These are phyloP conservation scores for Boletus reticulatus DNA, from an alignment of 768 basidiomycete species.

Conservation along the genomic window DNA sequence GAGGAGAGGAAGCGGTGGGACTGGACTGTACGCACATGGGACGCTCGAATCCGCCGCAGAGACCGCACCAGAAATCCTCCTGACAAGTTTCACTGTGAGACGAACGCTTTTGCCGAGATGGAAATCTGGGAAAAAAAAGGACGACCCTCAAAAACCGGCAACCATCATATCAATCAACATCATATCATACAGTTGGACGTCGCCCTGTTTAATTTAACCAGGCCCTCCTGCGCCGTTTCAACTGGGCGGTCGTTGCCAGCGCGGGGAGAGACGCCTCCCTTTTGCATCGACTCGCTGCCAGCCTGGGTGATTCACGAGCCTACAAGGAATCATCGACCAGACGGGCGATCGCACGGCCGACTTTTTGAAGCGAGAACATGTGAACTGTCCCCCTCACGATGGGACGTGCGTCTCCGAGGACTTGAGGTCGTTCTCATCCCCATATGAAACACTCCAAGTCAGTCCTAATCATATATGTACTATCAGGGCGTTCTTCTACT, in stretches of 20 bases:
- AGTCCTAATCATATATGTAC: neutral
- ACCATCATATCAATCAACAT: neutral
- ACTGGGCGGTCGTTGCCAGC: neutral
- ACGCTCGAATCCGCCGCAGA: slow-evolving; percentile 10
- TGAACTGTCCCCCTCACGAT: neutral
- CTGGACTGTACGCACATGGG: slow-evolving; percentile 8
- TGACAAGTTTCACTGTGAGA: slow-evolving; percentile 17
- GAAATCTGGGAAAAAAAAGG: neutral
- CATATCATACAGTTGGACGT: neutral
- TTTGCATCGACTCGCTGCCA: neutral
- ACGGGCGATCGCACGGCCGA: neutral
- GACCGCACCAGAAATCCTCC: slow-evolving; percentile 14
- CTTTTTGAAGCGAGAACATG: neutral
- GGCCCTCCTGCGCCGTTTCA: neutral
- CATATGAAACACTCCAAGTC: slow-evolving; percentile 18
- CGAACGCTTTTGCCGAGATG: slow-evolving; percentile 7
- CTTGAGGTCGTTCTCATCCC: neutral
- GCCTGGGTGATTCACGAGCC: slow-evolving; percentile 5
- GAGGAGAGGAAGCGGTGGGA: neutral
- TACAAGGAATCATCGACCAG: neutral
- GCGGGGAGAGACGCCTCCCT: slow-evolving; percentile 6
- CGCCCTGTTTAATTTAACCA: neutral
- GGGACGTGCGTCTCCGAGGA: slow-evolving; percentile 16
- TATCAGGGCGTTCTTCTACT: neutral
- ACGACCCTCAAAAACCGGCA: neutral